These are phyloP conservation scores for Microsporum canis DNA, from an alignment of 2,329 filamentous ascomycete genomes.

Conservation along the genomic window DNA sequence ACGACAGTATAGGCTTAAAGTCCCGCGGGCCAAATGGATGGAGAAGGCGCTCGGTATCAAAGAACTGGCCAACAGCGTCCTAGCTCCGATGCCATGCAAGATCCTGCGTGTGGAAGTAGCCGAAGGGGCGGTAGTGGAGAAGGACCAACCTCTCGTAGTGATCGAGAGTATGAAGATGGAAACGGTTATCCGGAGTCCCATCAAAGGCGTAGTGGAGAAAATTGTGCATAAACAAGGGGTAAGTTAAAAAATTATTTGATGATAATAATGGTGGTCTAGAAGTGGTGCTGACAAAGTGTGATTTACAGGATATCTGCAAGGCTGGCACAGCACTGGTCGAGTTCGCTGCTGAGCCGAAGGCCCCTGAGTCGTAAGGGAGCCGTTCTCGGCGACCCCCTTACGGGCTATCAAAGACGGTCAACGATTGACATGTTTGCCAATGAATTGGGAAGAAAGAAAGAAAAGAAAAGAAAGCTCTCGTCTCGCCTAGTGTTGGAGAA, in stretches of 20 bases:
- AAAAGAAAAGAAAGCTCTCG: neutral
- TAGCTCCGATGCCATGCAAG: slow-evolving; percentile 96
- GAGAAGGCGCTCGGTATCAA: slow-evolving; percentile 78
- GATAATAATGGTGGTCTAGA: slow-evolving; percentile 1
- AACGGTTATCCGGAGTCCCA: slow-evolving; percentile 67
- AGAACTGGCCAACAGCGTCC: slow-evolving; percentile 68
- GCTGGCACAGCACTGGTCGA: slow-evolving; percentile 63
- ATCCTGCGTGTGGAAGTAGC: slow-evolving; percentile 78
- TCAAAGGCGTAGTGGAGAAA: slow-evolving; percentile 59
- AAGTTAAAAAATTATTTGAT: slow-evolving; percentile 28
- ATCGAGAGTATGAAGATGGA: slow-evolving; percentile 91
- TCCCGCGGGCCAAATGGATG: slow-evolving; percentile 61
- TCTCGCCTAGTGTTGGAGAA: neutral
- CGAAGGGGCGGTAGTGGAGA: slow-evolving; percentile 70
- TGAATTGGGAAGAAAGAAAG: neutral
- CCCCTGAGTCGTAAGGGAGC: neutral
- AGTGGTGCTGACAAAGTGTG: slow-evolving; percentile 5
- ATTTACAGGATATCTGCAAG: slow-evolving; percentile 59
- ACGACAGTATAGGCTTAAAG: slow-evolving; percentile 44
- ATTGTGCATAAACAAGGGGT: slow-evolving; percentile 65
- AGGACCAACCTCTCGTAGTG: slow-evolving; percentile 79
- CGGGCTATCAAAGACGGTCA: slow-evolving; percentile 3
- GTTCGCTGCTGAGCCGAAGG: slow-evolving; percentile 42
- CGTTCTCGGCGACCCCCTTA: neutral
- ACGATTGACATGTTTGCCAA: neutral